Evolutionary conservation across 208 protist species (phyloP).

Genomic region (Trichomonas vaginalis): DNA sequence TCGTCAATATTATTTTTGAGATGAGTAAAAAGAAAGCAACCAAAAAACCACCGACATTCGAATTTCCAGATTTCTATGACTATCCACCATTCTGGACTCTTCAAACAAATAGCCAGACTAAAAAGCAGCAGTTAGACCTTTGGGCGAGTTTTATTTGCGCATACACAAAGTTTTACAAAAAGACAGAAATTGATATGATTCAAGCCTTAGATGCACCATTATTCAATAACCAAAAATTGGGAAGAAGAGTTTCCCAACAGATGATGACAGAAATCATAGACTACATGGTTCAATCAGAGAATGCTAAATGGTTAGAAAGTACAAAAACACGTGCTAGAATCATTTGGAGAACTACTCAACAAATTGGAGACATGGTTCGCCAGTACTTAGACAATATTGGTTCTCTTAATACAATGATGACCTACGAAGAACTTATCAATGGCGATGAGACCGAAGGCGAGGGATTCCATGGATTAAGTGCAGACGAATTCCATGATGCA

Average conservation of each 20-base stretch:
- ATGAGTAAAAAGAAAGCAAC: not conserved
- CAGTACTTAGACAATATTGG: not conserved
- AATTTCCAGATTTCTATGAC: not conserved
- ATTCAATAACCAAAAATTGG: not conserved
- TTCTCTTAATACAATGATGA: not conserved
- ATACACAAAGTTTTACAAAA: not conserved
- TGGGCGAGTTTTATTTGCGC: not conserved
- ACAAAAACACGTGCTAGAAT: not conserved
- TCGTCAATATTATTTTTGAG: not conserved
- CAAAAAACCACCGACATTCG: not conserved
- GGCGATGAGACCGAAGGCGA: not conserved
- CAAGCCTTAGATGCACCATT: not conserved
- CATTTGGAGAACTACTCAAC: not conserved
- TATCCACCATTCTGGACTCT: constrained; percentile 1
- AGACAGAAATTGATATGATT: not conserved
- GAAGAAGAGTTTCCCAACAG: not conserved
- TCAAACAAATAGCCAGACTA: not conserved
- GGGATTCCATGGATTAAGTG: not conserved
- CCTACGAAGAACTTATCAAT: not conserved
- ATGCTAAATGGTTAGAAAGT: not conserved
- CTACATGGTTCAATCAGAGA: not conserved
- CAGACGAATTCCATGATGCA: not conserved
- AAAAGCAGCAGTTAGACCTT: not conserved
- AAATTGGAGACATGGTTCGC: not conserved
- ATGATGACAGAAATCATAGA: not conserved